Base-by-base conservation (phyloP, 768 basidiomycete genomes). In the Mycena metata region DNA sequence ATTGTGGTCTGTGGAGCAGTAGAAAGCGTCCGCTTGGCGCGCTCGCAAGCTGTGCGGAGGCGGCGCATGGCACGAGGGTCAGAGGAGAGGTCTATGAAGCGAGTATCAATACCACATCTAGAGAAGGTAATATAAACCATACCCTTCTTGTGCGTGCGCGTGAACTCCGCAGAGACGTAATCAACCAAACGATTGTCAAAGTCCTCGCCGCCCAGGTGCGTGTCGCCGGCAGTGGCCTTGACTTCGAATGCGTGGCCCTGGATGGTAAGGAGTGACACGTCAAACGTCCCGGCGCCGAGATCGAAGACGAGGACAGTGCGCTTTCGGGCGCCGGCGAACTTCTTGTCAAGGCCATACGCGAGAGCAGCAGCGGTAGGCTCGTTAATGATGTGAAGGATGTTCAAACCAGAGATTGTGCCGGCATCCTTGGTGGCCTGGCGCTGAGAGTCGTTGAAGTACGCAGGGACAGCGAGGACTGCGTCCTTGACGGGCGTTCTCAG, bases 361-460 rank as follows among this genome's bases (percentile, higher is more conserved):
- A 93, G 91, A 74, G 92, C 92, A 59, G 92, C 92, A 33, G 92
- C 92, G 61, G 92, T 93, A 69, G 92, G 92, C 83, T 93, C 92
- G 82, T 93, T 93, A 83, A 93, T 93, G 85, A 93, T 92, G 78
- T 91, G 91, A 80, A 83, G 77, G 63, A 84, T 82, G 54, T 81
- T 82, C 21, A 84, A 76, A 71, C 83, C 83, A 59, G 83, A 82
- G 72, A 85, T 84, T 42, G 79, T 80, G 50, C 83, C 83, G 62
- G 83, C 82, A 68, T 84, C 82, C 72, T 82, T 84, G 73, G 83
- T 84, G 19, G 83, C 83, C 15, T 62, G 60, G 23, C 60, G 60
- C 60, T 62, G 60, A 16, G 60, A 62, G 60, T 62, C 59, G 46
- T 60, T 30, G 30, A 30, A 30, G 30, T 30, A 30, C 6, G 30